A percentile compares a stretch with the other conserved stretches of the same genome.
These are phyloP conservation scores for Colletotrichum magnum DNA, from an alignment of 2,329 filamentous ascomycete genomes.

Conservation along the genomic window DNA sequence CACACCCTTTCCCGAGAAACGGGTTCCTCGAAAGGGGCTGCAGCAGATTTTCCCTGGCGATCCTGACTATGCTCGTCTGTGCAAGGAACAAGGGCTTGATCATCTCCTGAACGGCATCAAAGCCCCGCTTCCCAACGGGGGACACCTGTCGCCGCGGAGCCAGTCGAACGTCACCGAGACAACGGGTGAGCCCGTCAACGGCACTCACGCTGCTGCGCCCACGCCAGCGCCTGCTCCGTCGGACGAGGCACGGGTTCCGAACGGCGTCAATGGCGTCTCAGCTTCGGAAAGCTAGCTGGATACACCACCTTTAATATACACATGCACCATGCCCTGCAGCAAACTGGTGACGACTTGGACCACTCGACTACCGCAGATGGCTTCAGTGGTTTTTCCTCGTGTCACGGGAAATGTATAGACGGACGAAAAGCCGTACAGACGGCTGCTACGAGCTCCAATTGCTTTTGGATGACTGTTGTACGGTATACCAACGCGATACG, in stretches of 20 bases:
- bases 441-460: slow-evolving; percentile 11
- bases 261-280: slow-evolving; percentile 37
- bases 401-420: slow-evolving; percentile 2
- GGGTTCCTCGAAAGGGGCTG: slow-evolving; percentile 69
- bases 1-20: slow-evolving; percentile 68
- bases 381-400: slow-evolving; percentile 7
- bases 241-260: slow-evolving; percentile 19
- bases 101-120: slow-evolving; percentile 65
- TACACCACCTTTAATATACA: slow-evolving; percentile 34
- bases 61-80: slow-evolving; percentile 69
- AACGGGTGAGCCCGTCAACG: slow-evolving; percentile 28
- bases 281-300: slow-evolving; percentile 29
- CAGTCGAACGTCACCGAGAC: slow-evolving; percentile 43
- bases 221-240: slow-evolving; percentile 2
- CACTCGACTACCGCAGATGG: slow-evolving; percentile 5
- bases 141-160: slow-evolving; percentile 62
- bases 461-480: slow-evolving; percentile 24
- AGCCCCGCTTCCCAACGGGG: slow-evolving; percentile 63
- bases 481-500: background rate
- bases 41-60: slow-evolving; percentile 68
- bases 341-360: slow-evolving; percentile 12
- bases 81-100: slow-evolving; percentile 69
- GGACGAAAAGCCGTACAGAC: slow-evolving; percentile 7
- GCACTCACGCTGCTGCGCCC: slow-evolving; percentile 18
- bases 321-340: slow-evolving; percentile 23